Percentiles rank a stretch among this genome's conserved stretches.
Conservation (phyloP, 2,329 filamentous ascomycete species). For the Knufia fluminis region DNA sequence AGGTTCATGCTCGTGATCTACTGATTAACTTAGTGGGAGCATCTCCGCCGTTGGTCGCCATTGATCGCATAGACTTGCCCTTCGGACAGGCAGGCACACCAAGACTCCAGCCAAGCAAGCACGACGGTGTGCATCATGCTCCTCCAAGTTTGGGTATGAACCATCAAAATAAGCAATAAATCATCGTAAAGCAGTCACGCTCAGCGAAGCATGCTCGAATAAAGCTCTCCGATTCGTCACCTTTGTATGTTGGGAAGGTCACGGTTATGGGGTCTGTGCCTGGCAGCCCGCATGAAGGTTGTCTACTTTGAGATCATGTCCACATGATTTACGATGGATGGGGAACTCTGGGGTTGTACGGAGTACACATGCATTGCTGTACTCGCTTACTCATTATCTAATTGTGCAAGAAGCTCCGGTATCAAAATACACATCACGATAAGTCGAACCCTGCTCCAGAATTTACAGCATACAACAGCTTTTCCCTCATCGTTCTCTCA, state of each 20-base stretch:
- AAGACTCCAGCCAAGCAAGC: too few species aligned
- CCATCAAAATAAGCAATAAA: background rate
- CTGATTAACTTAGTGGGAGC: too few species aligned
- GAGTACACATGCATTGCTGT: background rate
- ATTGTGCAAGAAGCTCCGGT: too few species aligned
- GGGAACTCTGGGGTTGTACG: background rate
- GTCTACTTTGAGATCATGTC: background rate
- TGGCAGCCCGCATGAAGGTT: background rate
- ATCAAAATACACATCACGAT: conserved; percentile 14
- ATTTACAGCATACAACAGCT: conserved; percentile 80
- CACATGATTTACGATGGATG: background rate
- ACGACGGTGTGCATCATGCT: too few species aligned
- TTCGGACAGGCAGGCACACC: background rate
- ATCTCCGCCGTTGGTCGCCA: too few species aligned
- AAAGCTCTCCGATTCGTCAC: background rate
- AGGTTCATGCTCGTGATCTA: background rate
- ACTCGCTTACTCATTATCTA: too few species aligned
- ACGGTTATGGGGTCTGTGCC: background rate
- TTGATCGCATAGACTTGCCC: background rate
- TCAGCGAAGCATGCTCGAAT: background rate
- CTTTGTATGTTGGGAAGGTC: background rate
- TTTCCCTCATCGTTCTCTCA: conserved; percentile 58
- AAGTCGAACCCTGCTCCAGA: conserved; percentile 89
- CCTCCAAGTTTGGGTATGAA: too few species aligned
- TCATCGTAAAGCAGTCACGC: background rate